Evolutionary conservation across 2,329 filamentous ascomycete genomes (phyloP), one percentile per base, ranked within the genome.

Genomic region (Talaromyces sp.): DNA sequence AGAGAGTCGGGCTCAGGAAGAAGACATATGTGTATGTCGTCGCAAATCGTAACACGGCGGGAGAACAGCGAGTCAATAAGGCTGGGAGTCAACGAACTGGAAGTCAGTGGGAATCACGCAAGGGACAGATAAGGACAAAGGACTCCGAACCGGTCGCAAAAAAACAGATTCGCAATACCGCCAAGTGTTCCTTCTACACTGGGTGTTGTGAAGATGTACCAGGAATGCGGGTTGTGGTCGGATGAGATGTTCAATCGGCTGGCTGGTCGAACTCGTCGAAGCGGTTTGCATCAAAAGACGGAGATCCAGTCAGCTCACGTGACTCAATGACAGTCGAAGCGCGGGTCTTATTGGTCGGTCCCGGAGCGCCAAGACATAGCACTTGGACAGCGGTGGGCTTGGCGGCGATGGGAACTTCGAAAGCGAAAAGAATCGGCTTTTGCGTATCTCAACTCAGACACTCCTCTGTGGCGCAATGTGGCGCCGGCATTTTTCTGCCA

Each of bases 261-360:
- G 40, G 39, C 37, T 57, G 31, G 56, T 25, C 22, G 43, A 50
- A 19, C 33, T 54, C 28, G 57, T 50, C 60, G 63, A 69, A 67
- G 67, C 67, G 69, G 69, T 73, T 74, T 73, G 72, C 70, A 70
- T 72, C 69, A 65, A 73, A 69, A 70, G 70, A 72, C 69, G 69
- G 68, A 71, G 70, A 48, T 71, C 60, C 62, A 53, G 59, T 56
- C 17, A 25, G 25, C 19, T 71, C 70, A 73, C 67, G 69, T 72
- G 70, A 65, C 39, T 46, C 62, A 35, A 52, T 59, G 58, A 62
- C 60, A 21, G 56, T 35, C 54, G 15, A 28, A 22, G 40, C 36
- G 41, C 61, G 60, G 57, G 59, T 61, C 60, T 68, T 63, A 70
- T 70, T 70, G 64, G 67, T 53, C 59, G 54, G 35, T 9, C 39